Conservation (phyloP, 2,329 filamentous ascomycete genomes). For the Apiospora pterosperma region DNA sequence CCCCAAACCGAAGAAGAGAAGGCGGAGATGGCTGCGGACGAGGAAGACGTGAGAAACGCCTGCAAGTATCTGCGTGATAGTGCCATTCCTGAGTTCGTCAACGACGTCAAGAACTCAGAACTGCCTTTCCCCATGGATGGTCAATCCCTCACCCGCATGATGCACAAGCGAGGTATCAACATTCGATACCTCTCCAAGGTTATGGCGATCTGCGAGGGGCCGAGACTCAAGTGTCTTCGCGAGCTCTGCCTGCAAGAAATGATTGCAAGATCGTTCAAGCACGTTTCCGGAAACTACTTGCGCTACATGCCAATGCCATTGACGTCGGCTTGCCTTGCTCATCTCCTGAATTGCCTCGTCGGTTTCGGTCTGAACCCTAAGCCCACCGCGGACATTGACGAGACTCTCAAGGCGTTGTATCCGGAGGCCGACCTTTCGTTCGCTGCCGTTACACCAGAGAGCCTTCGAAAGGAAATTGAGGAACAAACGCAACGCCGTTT, state of each 20-base stretch:
- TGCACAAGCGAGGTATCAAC: conserved; percentile 98
- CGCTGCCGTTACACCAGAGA: conserved; percentile 72
- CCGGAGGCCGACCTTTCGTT: conserved; percentile 79
- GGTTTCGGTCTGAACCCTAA: conserved; percentile 73
- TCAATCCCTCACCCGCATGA: conserved; percentile 78
- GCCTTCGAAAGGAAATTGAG: conserved; percentile 65
- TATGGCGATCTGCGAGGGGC: conserved; percentile 65
- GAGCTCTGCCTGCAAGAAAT: conserved; percentile 85
- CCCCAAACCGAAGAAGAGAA: conserved; percentile 92
- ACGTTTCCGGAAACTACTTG: conserved; percentile 76
- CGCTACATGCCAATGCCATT: conserved; percentile 77
- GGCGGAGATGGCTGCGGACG: conserved; percentile 75
- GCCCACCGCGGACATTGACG: conserved; percentile 75
- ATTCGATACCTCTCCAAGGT: conserved; percentile 91
- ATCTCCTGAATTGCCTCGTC: conserved; percentile 90
- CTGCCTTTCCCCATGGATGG: conserved; percentile 98
- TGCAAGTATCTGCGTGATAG: conserved; percentile 74
- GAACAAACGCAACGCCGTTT: conserved; percentile 71
- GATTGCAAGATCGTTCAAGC: conserved; percentile 94
- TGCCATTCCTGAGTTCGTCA: conserved; percentile 79
- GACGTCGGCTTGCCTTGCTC: conserved; percentile 74
- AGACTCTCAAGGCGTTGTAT: conserved; percentile 71
- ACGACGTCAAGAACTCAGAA: conserved; percentile 86
- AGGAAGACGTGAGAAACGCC: conserved; percentile 81
- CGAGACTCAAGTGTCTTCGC: conserved; percentile 72